Evolutionary conservation across 768 basidiomycete species (phyloP).

Genomic region (Termitomyces bulborhizus): DNA sequence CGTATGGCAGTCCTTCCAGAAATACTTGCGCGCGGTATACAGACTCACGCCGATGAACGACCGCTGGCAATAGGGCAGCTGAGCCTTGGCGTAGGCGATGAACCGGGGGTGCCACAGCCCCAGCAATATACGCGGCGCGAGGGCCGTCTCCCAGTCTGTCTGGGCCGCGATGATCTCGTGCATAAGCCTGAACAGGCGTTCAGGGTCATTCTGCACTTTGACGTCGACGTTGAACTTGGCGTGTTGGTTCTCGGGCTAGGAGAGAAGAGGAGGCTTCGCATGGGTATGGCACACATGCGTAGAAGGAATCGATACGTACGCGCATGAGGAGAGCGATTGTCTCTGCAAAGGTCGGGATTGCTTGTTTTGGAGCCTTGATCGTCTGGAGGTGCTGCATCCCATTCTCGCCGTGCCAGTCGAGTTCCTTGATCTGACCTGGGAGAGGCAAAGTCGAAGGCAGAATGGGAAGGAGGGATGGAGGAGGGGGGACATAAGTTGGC

Average conservation of each 20-base stretch:
- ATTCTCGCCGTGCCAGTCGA: slow-evolving; percentile 62
- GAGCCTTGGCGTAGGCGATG: slow-evolving; percentile 64
- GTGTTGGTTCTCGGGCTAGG: slow-evolving; percentile 66
- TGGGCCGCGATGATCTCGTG: slow-evolving; percentile 58
- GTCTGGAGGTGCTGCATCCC: slow-evolving; percentile 80
- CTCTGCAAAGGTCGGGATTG: slow-evolving; percentile 88
- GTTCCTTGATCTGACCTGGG: slow-evolving; percentile 62
- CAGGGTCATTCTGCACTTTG: slow-evolving; percentile 89
- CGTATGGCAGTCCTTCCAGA: slow-evolving; percentile 81
- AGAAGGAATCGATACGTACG: slow-evolving; percentile 11
- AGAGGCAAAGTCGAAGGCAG: background rate
- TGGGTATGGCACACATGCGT: background rate
- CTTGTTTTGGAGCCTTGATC: slow-evolving; percentile 69
- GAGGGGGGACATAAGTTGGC: background rate
- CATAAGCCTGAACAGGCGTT: slow-evolving; percentile 78
- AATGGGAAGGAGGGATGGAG: background rate
- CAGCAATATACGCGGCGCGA: slow-evolving; percentile 77
- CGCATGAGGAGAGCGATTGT: slow-evolving; percentile 53
- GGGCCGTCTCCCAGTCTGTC: slow-evolving; percentile 62
- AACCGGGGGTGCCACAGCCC: slow-evolving; percentile 93
- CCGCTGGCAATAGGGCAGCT: slow-evolving; percentile 77
- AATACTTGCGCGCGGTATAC: slow-evolving; percentile 72
- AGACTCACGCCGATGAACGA: slow-evolving; percentile 80
- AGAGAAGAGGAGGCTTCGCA: background rate
- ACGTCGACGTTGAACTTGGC: slow-evolving; percentile 87